Evolutionary conservation across 371 early-diverging fungal species (phyloP).

Genomic region (Mucor indicus): DNA sequence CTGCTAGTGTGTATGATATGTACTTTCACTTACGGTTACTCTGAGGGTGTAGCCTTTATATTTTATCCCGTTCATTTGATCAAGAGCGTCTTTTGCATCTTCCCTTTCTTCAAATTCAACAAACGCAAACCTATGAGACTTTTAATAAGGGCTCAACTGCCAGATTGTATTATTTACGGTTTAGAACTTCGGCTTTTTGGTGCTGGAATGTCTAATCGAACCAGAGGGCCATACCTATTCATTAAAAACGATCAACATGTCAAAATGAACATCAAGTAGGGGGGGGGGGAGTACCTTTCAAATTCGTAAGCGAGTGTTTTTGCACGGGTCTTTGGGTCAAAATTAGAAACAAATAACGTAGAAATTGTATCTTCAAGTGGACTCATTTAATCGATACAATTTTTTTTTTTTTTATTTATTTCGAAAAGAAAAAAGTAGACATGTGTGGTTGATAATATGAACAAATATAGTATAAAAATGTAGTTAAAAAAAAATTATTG

Average conservation of each 20-base stretch:
- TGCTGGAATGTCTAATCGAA: slow-evolving; percentile 86
- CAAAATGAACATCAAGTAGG: not conserved
- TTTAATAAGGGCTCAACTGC: too few species aligned
- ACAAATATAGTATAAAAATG: not conserved
- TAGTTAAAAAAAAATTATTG: slow-evolving; percentile 15
- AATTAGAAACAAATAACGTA: slow-evolving; percentile 75
- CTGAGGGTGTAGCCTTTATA: too few species aligned
- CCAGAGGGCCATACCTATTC: slow-evolving; percentile 73
- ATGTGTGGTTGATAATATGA: not conserved
- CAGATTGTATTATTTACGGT: slow-evolving; percentile 51
- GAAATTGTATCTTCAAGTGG: too few species aligned
- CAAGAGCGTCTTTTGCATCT: slow-evolving; percentile 86
- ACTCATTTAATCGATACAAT: too few species aligned
- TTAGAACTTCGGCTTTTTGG: slow-evolving; percentile 58
- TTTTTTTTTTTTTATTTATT: too few species aligned
- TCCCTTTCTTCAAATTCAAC: slow-evolving; percentile 87
- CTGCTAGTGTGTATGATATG: too few species aligned
- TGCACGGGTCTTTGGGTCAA: slow-evolving; percentile 68
- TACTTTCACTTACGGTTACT: too few species aligned
- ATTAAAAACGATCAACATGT: not conserved
- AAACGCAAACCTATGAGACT: too few species aligned
- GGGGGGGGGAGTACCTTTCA: slow-evolving; percentile 56
- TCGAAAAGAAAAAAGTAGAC: not conserved
- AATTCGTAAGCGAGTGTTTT: slow-evolving; percentile 83
- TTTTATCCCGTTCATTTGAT: slow-evolving; percentile 85